A percentile compares a stretch with the other conserved stretches of the same genome.
Evolutionary conservation across 192 early-diverging fungal genomes (phyloP).

Genomic region (Coemansia sp.): DNA sequence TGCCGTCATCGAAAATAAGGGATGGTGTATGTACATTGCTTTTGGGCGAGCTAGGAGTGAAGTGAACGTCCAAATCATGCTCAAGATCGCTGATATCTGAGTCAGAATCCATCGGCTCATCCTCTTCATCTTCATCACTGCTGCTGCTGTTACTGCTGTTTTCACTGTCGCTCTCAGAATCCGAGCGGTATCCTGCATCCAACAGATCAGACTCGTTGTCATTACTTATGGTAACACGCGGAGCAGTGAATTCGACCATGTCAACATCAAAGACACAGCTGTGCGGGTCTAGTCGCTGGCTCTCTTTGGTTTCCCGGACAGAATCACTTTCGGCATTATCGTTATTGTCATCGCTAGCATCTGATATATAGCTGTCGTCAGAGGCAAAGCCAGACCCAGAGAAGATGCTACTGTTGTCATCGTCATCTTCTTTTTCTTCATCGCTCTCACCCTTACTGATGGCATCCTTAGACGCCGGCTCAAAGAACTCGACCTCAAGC

Average conservation of each 20-base stretch:
- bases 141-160: constrained; percentile 8
- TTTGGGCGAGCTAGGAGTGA: not conserved
- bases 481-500: constrained; percentile 3
- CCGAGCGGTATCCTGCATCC: not conserved
- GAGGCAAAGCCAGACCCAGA: constrained; percentile 4
- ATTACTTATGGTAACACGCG: not conserved
- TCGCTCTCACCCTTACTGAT: not conserved
- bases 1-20: not conserved
- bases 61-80: not conserved
- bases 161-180: constrained; percentile 14
- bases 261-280: constrained; percentile 12
- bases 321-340: constrained; percentile 6
- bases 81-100: not conserved
- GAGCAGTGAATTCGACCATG: not conserved
- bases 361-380: not conserved
- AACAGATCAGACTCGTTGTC: not conserved
- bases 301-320: not conserved
- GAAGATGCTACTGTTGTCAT: not conserved
- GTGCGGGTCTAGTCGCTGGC: not conserved
- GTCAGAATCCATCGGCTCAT: not conserved
- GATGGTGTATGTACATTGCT: not conserved
- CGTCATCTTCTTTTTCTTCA: not conserved
- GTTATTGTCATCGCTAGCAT: not conserved
- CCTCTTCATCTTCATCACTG: constrained; percentile 6
- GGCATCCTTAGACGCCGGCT: not conserved